A percentile compares a stretch with the other conserved stretches of the same genome.
These are phyloP conservation scores for Berberis vulgaris DNA, from an alignment of 164 flowering plant species.

Conservation along the genomic window DNA sequence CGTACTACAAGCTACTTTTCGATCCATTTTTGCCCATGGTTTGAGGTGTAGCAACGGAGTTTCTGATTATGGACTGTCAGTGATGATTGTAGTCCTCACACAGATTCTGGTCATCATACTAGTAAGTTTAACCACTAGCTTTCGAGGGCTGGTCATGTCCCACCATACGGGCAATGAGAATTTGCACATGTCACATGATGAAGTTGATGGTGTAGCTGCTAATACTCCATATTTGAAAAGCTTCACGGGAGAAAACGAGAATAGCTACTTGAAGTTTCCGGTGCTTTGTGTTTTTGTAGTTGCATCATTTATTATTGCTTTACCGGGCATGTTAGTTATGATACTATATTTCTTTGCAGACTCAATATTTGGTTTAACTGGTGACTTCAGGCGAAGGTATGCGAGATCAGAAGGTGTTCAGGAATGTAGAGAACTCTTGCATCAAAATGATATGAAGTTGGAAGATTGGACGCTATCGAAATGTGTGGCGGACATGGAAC, in stretches of 20 bases:
- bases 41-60: background rate
- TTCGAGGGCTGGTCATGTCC: background rate
- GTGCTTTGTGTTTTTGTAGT: too few relatives aligned
- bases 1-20: background rate
- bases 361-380: too few relatives aligned
- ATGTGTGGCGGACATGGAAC: background rate
- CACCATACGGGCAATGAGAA: background rate
- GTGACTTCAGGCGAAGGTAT: too few relatives aligned
- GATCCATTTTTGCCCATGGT: background rate
- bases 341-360: too few relatives aligned
- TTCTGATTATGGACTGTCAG: constrained; percentile 5
- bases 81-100: background rate
- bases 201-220: background rate
- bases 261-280: too few relatives aligned
- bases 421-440: background rate
- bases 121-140: constrained; percentile 1
- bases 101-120: background rate
- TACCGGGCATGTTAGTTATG: too few relatives aligned
- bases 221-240: background rate
- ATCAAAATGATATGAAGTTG: background rate
- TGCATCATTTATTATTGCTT: too few relatives aligned
- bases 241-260: too few relatives aligned
- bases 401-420: background rate
- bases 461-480: background rate
- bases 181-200: background rate